These are phyloP conservation scores for Trichosporon sp. DNA, from an alignment of 1,284 basidiomycete genomes.

Conservation along the genomic window DNA sequence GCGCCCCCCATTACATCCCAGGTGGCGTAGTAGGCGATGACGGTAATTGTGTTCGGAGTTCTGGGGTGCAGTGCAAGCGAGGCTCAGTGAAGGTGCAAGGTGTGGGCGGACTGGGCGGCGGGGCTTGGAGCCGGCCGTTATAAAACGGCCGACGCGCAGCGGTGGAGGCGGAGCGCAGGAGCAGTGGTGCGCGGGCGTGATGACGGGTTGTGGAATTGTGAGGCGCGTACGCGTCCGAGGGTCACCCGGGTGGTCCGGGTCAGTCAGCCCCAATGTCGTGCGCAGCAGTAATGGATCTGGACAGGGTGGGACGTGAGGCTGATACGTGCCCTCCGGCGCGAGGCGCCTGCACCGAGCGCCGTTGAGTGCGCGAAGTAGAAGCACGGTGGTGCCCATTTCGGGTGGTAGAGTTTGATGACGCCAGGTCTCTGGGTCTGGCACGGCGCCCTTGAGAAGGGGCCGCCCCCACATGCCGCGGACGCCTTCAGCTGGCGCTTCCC, in stretches of 20 bases:
- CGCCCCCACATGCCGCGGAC: not conserved
- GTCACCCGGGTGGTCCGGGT: not conserved
- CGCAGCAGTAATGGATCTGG: not conserved
- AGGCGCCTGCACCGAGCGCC: not conserved
- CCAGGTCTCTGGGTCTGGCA: not conserved
- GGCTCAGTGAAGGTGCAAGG: not conserved
- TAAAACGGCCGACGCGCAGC: not conserved
- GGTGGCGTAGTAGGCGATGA: not conserved
- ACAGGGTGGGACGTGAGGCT: too few relatives aligned
- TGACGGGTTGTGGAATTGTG: not conserved
- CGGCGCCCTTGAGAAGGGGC: not conserved
- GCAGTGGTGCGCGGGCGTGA: not conserved
- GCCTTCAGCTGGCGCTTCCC: not conserved
- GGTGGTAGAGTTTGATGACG: not conserved
- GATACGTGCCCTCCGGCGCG: too few relatives aligned
- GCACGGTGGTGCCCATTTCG: not conserved
- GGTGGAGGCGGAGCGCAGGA: not conserved
- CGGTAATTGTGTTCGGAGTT: not conserved
- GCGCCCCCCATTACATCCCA: not conserved
- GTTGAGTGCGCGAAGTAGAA: not conserved
- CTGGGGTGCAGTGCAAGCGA: not conserved
- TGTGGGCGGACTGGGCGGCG: not conserved
- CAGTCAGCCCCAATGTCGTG: not conserved
- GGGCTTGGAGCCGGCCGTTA: not conserved
- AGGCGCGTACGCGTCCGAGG: not conserved